These are phyloP conservation scores for Dunaliella primolecta DNA, from an alignment of 139 green algal genomes.

Conservation along the genomic window DNA sequence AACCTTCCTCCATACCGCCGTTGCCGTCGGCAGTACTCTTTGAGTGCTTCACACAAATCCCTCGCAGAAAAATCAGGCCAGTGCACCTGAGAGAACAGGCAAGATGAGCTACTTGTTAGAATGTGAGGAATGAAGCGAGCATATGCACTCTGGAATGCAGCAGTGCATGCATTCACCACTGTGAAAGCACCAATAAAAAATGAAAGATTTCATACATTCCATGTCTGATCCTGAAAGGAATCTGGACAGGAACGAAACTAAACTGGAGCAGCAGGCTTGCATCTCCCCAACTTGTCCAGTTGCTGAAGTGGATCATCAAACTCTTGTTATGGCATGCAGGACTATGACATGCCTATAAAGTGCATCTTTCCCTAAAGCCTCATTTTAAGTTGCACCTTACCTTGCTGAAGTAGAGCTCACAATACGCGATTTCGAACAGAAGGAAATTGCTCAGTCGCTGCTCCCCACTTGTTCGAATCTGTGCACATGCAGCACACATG, in stretches of 20 bases:
- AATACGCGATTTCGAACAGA: constrained; percentile 76
- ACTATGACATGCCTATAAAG: not conserved
- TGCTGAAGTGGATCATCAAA: not conserved
- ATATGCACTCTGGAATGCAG: not conserved
- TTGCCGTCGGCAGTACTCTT: constrained; percentile 41
- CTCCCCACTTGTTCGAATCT: constrained; percentile 76
- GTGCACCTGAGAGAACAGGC: constrained; percentile 14
- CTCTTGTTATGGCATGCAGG: not conserved
- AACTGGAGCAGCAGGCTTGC: not conserved
- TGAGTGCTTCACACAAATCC: constrained; percentile 40
- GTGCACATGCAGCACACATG: not conserved
- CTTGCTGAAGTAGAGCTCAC: constrained; percentile 50
- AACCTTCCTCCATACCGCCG: constrained; percentile 63
- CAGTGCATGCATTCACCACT: not conserved
- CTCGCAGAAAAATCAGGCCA: constrained; percentile 74
- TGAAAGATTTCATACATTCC: not conserved
- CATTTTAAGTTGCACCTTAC: not conserved
- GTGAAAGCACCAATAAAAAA: not conserved
- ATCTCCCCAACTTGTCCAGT: no score
- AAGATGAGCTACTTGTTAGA: constrained; percentile 72
- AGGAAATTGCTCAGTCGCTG: constrained; percentile 82
- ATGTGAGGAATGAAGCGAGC: not conserved
- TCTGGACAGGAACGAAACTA: not conserved
- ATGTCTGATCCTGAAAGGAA: not conserved
- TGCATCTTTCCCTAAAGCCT: not conserved